Conservation (phyloP, 305 asterid species). For the Solanum hybrid region DNA sequence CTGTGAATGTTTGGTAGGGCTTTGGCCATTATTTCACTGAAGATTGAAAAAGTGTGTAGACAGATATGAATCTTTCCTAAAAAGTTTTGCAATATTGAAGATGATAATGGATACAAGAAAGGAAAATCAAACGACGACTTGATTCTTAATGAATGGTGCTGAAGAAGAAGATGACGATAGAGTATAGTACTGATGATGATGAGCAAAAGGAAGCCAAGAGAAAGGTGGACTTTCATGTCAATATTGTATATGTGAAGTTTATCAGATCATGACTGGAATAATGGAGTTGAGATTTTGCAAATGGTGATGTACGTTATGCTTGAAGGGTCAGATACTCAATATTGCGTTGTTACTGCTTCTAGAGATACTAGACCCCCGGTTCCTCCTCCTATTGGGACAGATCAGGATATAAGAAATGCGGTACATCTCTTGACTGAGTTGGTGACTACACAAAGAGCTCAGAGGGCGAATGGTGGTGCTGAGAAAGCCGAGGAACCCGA, state of each 20-base stretch:
- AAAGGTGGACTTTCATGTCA: background rate
- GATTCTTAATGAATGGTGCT: background rate
- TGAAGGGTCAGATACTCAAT: background rate
- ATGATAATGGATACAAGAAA: background rate
- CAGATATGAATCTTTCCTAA: background rate
- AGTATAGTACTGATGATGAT: background rate
- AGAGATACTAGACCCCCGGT: too few relatives aligned
- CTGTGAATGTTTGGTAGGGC: background rate
- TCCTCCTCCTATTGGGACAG: too few relatives aligned
- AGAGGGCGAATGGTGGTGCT: too few relatives aligned
- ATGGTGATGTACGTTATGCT: background rate
- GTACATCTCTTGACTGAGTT: too few relatives aligned
- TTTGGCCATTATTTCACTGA: background rate
- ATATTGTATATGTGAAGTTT: background rate
- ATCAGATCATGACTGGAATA: background rate
- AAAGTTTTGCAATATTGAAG: background rate
- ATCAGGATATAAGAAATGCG: too few relatives aligned
- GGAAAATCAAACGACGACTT: background rate
- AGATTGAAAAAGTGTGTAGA: background rate
- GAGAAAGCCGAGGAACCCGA: too few relatives aligned
- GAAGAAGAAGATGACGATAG: background rate
- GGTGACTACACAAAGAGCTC: too few relatives aligned
- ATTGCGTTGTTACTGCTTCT: background rate
- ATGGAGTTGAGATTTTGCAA: background rate
- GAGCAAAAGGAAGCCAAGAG: background rate